Evolutionary conservation across 169 alveolate species (phyloP), one percentile per base, ranked within the genome.

Genomic region (Plasmodium sp.): DNA sequence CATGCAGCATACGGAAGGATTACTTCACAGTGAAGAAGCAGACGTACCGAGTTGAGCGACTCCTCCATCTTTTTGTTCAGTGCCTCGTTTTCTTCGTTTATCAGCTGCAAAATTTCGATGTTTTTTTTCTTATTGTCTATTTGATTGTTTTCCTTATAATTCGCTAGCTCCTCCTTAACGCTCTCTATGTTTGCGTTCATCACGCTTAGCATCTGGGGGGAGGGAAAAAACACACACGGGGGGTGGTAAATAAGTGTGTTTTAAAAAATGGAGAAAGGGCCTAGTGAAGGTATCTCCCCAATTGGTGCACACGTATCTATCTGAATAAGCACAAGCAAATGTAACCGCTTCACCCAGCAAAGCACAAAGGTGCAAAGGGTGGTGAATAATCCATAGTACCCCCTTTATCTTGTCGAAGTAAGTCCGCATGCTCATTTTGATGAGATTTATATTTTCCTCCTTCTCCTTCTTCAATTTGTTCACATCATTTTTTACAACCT

Each of bases 41-140:
- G 48, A n/a, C 48, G 43, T 88, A 88, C 94, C 67, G 14, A 16
- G 51, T 88, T 81, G 3, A 58, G 58, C 9, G 94, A 80, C 34
- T 45, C 77, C 62, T 88, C 83, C 73, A 79, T 48, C 73, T 45
- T 88, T 81, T 88, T 88, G 79, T 67, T 88, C 54, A 88, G 41
- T 12, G 39, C 72, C 72, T 80, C 94, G 73, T 80, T 79, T 88
- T 88, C 94, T 58, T 88, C 90, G 73, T 88, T 88, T 77, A 88
- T 88, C 51, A 88, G 34, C 54, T 88, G 91, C 45, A 88, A 72
- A 88, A 88, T 88, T 62, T 88, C 94, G 33, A 88, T 88, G 41
- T 88, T 56, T 67, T 80, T 71, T 81, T 88, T 88, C 80, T 81
- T 88, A 81, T 36, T 88, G 72, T 88, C 85, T 58, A 88, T 88